Base-by-base conservation (phyloP, 257 asterid genomes). In the Ilex aquifolium region DNA sequence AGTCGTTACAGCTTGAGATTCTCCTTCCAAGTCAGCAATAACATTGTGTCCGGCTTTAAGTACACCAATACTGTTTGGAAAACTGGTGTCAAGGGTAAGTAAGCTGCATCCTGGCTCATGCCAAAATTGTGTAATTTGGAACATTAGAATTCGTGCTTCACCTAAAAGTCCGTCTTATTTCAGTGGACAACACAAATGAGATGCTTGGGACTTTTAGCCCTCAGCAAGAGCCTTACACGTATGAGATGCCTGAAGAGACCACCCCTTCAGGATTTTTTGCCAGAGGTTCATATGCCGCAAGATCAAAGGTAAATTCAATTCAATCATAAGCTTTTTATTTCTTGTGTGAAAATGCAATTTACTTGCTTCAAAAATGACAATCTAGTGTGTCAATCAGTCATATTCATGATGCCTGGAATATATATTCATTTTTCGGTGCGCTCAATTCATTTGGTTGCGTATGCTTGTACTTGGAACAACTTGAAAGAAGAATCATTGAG, bases 51-150 rank as follows among this genome's bases (percentile, higher is more conserved):
- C 0, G 96, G 96, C 74, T 82, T 88, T 77, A 83, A 82, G 67
- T 88, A 88, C 79, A 82, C 77, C 59, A 88, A 81, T 81, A 76
- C 72, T 39, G 91, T 85, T 14, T 88, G 96, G 96, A 83, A 86
- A 83, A 77, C 96, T 39, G 92, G 95, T 65, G 74, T 88, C 63
- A 88, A 75, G 76, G 96, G 96, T 88, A 61, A 30, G 31, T 59
- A 65, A 13, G n/a, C 27, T 39, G 14, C 10, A 49, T 49, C 16
- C 14, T 36, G 42, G 8, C 42, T 36, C 42, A 36, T 4, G 42
- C 42, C 42, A 36, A 36, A 5, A 36, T 36, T 36, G 5, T 36
- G 42, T 4, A 36, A 36, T 36, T 7, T 36, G 42, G 8, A 36
- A 49, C 5, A 49, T 49, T 15, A 49, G 17, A 49, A 49, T 7